phyloP scores from a whole-genome alignment of 2,329 filamentous ascomycete species.

The Ascochyta lentis region DNA sequence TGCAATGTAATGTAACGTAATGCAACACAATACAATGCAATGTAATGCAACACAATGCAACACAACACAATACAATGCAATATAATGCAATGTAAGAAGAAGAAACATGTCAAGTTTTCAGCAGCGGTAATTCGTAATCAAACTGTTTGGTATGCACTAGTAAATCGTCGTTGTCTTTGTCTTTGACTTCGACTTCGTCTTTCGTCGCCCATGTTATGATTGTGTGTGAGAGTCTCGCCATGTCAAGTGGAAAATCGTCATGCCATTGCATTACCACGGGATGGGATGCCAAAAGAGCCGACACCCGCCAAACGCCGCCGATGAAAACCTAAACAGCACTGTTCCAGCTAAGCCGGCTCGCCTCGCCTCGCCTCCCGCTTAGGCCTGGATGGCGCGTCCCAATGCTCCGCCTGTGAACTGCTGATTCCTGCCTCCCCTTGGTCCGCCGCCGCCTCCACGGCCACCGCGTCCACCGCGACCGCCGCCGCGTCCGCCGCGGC shows the following conservation, averaged over 20 bases:
- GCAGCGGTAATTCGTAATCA: slow-evolving; percentile 18
- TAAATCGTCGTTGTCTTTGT: background rate
- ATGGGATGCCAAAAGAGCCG: slow-evolving; percentile 4
- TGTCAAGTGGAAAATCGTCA: slow-evolving; percentile 8
- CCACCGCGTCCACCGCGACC: slow-evolving; percentile 64
- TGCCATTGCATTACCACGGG: slow-evolving; percentile 20
- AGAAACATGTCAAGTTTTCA: background rate
- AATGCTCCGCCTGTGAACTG: slow-evolving; percentile 84
- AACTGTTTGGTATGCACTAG: slow-evolving; percentile 15
- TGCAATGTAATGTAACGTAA: too few relatives aligned
- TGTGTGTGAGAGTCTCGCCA: background rate
- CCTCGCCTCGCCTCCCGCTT: slow-evolving; percentile 16
- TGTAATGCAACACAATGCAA: too few relatives aligned
- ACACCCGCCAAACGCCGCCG: slow-evolving; percentile 16
- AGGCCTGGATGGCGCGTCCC: slow-evolving; percentile 63
- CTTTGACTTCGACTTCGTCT: background rate
- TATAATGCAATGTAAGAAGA: too few relatives aligned
- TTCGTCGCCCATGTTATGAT: too few relatives aligned
- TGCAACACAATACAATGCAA: too few relatives aligned
- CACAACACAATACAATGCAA: too few relatives aligned
- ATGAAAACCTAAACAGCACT: slow-evolving; percentile 19
- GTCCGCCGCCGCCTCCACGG: slow-evolving; percentile 68
- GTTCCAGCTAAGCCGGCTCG: background rate
- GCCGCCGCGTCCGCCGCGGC: slow-evolving; percentile 73
- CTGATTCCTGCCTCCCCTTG: slow-evolving; percentile 66